Evolutionary conservation across 2,329 filamentous ascomycete genomes (phyloP).

Genomic region (Xylaria sp.): DNA sequence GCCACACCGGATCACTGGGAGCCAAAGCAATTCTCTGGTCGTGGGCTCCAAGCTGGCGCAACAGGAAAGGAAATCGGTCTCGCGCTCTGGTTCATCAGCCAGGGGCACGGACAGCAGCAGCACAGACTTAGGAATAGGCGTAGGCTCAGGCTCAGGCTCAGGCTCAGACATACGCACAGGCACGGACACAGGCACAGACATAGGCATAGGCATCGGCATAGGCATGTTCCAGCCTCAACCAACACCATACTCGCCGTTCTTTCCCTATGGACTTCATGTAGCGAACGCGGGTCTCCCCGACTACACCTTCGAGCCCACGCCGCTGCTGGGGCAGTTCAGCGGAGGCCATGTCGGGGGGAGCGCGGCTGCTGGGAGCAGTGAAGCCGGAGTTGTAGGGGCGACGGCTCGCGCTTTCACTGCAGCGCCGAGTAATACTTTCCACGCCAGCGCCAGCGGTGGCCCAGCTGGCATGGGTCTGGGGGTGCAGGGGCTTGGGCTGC

Average conservation of each 20-base stretch:
- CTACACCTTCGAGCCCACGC: constrained; percentile 46
- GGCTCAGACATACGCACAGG: constrained; percentile 12
- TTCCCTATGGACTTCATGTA: constrained; percentile 54
- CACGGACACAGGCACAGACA: constrained; percentile 47
- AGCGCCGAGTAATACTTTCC: constrained; percentile 37
- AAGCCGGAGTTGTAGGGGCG: constrained; percentile 33
- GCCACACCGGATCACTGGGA: constrained; percentile 25
- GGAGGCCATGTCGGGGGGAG: constrained; percentile 39
- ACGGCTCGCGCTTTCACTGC: constrained; percentile 42
- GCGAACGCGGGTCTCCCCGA: constrained; percentile 44
- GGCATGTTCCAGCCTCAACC: constrained; percentile 66
- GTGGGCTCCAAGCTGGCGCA: constrained; percentile 37
- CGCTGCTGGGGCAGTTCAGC: constrained; percentile 44
- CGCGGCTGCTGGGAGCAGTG: constrained; percentile 27
- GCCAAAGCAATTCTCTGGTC: constrained; percentile 18
- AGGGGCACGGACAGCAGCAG: constrained; percentile 19
- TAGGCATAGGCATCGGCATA: constrained; percentile 14
- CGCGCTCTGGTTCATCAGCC: constrained; percentile 30
- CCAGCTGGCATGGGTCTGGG: constrained; percentile 30
- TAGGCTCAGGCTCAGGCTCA: constrained; percentile 5
- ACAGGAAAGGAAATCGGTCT: constrained; percentile 29
- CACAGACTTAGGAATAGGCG: constrained; percentile 11
- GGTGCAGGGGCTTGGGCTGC: constrained; percentile 30
- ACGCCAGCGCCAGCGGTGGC: constrained; percentile 36
- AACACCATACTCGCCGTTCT: constrained; percentile 59